Base-by-base conservation (phyloP, 768 basidiomycete genomes). In the Leccinum olivaceopallidum region DNA sequence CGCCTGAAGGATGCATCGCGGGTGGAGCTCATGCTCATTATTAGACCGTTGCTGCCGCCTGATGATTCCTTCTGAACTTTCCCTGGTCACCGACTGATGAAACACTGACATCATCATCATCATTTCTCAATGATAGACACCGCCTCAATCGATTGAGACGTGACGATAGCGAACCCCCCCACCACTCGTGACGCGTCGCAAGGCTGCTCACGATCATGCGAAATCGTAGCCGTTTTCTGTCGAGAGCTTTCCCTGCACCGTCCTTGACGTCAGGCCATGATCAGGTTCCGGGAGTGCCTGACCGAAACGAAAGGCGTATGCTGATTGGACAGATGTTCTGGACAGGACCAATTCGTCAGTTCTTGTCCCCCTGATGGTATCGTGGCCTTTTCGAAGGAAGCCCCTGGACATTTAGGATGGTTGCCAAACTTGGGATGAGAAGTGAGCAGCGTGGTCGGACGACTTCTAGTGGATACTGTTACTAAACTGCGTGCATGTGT, bases 231-330 rank as follows among this genome's bases (percentile, higher is more conserved):
- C 20, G 37, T 63, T 60, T 59, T 63, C 55, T 55, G 58, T 60
- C 55, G 20, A 60, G 61, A 47, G 65, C 60, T 59, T 60, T 69
- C 60, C 39, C 60, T 44, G 42, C 67, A 62, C 65, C 65, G 65
- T 47, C 30, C n/a, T 59, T 71, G 69, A 70, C 69, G 69, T 70
- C 70, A 70, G 55, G 54, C 56, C 22, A 57, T 64, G 55, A 60
- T 50, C 49, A 7, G 24, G 16, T 26, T 18, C 44, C 10, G 44
- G 44, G 20, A 20, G 44, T 47, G 44, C 44, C 44, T 47, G 44
- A 47, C 12, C 44, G 20, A 47, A 47, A 47, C n/a, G 44, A 47
- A 20, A 47, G 5, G 44, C 20, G 44, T 47, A 47, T 47, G 44
- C 44, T 22, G 44, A 47, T 47, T 47, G 44, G 44, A 47, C 20